Evolutionary conservation across 441 rosid genomes (phyloP).

Genomic region (Syzygium malaccense): DNA sequence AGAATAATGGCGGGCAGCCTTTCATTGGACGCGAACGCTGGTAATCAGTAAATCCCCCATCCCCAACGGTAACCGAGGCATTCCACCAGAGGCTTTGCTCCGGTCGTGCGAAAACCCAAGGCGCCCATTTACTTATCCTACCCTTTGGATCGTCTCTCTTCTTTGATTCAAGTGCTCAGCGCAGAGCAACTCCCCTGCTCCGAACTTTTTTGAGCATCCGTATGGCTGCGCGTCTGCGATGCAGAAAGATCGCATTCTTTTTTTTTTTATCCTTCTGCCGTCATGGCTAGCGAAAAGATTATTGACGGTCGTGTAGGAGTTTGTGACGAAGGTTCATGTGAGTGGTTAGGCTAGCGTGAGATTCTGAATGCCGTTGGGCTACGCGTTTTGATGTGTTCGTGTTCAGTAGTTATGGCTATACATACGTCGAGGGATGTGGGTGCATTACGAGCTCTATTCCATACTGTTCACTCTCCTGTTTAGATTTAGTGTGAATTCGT

Average conservation of each 20-base stretch:
- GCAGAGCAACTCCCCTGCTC: background rate
- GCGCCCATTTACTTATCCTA: background rate
- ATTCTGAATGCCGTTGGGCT: background rate
- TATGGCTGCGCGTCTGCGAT: background rate
- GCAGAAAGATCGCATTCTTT: background rate
- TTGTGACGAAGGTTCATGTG: background rate
- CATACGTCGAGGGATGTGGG: background rate
- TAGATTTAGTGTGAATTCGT: background rate
- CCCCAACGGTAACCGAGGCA: background rate
- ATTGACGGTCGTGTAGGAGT: background rate
- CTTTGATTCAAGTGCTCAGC: background rate
- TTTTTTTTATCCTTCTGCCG: background rate
- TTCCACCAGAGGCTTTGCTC: background rate
- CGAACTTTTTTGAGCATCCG: background rate
- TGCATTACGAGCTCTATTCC: fast-evolving
- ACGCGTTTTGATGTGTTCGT: background rate
- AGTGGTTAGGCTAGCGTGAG: background rate
- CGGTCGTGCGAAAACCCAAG: background rate
- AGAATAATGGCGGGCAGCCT: background rate
- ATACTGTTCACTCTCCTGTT: background rate
- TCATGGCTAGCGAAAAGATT: background rate
- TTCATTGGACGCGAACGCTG: background rate
- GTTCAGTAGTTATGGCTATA: background rate
- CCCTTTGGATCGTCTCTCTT: background rate
- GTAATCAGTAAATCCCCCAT: background rate